Conservation (phyloP, 2,329 filamentous ascomycete genomes). For the Colletotrichum caudatum region DNA sequence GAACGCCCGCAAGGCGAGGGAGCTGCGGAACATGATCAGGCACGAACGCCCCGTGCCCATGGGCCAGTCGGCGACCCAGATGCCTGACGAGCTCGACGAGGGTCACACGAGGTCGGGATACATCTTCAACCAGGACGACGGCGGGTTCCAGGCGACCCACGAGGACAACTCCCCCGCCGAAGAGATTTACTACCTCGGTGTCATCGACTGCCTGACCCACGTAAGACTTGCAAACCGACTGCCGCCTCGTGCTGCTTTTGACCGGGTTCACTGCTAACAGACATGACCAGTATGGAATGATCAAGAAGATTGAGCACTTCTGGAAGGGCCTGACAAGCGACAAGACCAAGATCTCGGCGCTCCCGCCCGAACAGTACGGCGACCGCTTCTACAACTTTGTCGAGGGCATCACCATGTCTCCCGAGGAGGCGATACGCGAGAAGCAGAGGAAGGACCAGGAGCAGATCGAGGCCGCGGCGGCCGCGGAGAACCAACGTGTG, state of each 20-base stretch:
- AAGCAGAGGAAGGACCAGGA: conserved; percentile 69
- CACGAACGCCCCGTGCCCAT: conserved; percentile 94
- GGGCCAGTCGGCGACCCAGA: conserved; percentile 82
- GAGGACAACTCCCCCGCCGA: conserved; percentile 87
- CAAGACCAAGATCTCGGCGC: conserved; percentile 88
- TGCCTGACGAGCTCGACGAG: conserved; percentile 90
- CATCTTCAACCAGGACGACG: conserved; percentile 94
- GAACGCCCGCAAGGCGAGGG: conserved; percentile 88
- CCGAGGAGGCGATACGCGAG: conserved; percentile 84
- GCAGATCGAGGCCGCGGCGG: conserved; percentile 58
- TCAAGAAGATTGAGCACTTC: conserved; percentile 96
- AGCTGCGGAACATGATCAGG: conserved; percentile 92
- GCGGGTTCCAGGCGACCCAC: conserved; percentile 92
- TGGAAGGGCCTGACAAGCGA: conserved; percentile 93
- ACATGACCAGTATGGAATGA: conserved; percentile 84
- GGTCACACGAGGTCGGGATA: conserved; percentile 77
- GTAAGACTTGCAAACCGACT: conserved; percentile 71
- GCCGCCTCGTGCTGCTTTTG: not conserved
- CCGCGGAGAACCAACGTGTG: conserved; percentile 51
- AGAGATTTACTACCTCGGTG: conserved; percentile 97
- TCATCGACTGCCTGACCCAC: conserved; percentile 97
- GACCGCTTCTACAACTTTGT: conserved; percentile 96
- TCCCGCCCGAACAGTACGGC: conserved; percentile 90
- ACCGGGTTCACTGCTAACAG: conserved; percentile 22
- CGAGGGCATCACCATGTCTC: conserved; percentile 87